Base-by-base conservation (phyloP, 768 basidiomycete genomes). In the Naganishia antarctica region DNA sequence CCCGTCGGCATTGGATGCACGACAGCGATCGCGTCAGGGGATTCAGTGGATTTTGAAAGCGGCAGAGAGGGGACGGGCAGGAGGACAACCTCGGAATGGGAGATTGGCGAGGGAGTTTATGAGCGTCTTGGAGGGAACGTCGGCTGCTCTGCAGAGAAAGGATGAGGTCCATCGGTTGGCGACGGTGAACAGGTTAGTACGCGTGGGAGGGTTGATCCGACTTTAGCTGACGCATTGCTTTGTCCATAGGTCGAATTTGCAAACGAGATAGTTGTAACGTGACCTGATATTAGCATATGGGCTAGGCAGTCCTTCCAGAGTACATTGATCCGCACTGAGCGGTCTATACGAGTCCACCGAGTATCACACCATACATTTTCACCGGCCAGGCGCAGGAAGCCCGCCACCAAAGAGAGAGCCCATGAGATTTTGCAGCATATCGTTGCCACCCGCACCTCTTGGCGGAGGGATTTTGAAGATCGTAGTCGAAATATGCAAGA, bases 381-480 rank as follows among this genome's bases (percentile, higher is more conserved):
- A 57, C 40, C 37, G 31, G n/a, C 53, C 34, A 13, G 34, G 37
- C 8, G 53, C 13, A 15, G 53, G 31, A 4, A 40, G 34, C 37
- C 63, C 83, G 7, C 90, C 90, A 28, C 92, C 92, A 64, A 98
- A 87, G 74, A 97, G 80, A 4, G 87, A 86, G 4, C 91, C 89
- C 78, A 98, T 79, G 82, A 97, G 88, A 29, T 92, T 90, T 29
- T 87, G 89, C 53, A 97, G 77, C 5, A 93, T 87, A 73, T 94
- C 94, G 7, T 81, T 84, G 12, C 84, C 82, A 12, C 71, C 72
- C 12, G 74, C 86, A 83, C 61, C 79, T 77, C 63, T 86, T 81
- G 57, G 51, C 26, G 90, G 88, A 37, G 85, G 87, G 51, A 98
- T 87, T 8, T 86, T 87, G 78, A 99, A 98, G 78, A 90, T 92